Conservation (phyloP, 225 moss, liverwort and hornwort species). For the Marchantia polymorpha region DNA sequence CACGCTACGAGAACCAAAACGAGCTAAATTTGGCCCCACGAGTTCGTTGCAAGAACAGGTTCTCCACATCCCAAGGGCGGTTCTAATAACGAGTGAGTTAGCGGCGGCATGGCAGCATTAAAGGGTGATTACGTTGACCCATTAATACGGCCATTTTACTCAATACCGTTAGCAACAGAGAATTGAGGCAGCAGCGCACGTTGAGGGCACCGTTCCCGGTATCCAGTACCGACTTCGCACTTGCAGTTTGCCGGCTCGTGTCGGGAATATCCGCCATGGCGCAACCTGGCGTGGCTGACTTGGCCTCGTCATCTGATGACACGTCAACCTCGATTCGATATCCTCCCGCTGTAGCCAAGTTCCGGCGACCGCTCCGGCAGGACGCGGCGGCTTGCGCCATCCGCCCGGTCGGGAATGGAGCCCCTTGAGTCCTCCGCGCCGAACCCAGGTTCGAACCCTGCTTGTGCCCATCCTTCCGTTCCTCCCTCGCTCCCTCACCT, state of each 20-base stretch:
- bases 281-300: neutral
- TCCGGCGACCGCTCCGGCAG: too few species aligned
- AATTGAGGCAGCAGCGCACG: slow-evolving; percentile 11
- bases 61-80: neutral
- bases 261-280: slow-evolving; percentile 12
- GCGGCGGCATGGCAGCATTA: slow-evolving; percentile 12
- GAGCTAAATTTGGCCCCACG: neutral
- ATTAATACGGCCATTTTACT: neutral
- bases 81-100: slow-evolving; percentile 11
- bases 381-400: neutral
- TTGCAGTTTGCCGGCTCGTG: slow-evolving; percentile 5
- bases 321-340: neutral
- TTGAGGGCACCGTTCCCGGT: slow-evolving; percentile 17
- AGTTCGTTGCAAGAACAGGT: slow-evolving; percentile 1
- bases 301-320: neutral
- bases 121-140: neutral
- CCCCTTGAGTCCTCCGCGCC: neutral
- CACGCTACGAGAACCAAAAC: neutral
- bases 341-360: neutral
- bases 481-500: neutral
- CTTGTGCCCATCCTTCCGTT: too few species aligned
- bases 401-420: neutral
- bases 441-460: neutral
- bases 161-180: slow-evolving; percentile 14
- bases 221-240: slow-evolving; percentile 9